Conservation (phyloP, 2,329 filamentous ascomycete genomes). For the Zymoseptoria brevis region DNA sequence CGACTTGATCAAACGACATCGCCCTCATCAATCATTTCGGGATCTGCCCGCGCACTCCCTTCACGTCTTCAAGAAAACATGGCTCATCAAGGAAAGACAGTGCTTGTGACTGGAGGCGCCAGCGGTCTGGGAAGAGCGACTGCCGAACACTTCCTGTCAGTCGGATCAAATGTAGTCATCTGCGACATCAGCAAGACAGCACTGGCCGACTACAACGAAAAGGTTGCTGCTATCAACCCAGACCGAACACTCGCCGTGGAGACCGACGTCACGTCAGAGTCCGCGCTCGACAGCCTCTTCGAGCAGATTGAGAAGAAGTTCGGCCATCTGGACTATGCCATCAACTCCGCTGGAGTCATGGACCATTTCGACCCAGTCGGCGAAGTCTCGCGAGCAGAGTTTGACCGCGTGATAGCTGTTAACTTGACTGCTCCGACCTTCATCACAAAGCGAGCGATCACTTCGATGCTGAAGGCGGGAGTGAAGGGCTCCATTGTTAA, state of each 20-base stretch:
- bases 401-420: slow-evolving; percentile 48
- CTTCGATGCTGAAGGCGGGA: slow-evolving; percentile 39
- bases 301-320: slow-evolving; percentile 32
- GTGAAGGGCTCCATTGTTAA: slow-evolving; percentile 46
- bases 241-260: slow-evolving; percentile 28
- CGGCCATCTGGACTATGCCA: slow-evolving; percentile 45
- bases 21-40: not conserved
- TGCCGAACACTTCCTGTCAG: slow-evolving; percentile 25
- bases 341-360: slow-evolving; percentile 53
- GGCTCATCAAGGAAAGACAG: slow-evolving; percentile 22
- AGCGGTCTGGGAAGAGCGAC: slow-evolving; percentile 30
- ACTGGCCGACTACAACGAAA: slow-evolving; percentile 24
- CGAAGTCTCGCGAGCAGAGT: slow-evolving; percentile 38
- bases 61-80: not conserved
- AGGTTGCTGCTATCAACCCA: slow-evolving; percentile 17
- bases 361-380: slow-evolving; percentile 50
- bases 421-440: slow-evolving; percentile 51
- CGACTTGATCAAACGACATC: no score
- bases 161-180: slow-evolving; percentile 30
- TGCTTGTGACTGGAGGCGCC: slow-evolving; percentile 27
- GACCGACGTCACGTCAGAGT: slow-evolving; percentile 32
- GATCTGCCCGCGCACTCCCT: not conserved
- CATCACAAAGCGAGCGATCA: slow-evolving; percentile 45
- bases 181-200: slow-evolving; percentile 30
- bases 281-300: slow-evolving; percentile 33